Conservation (phyloP, 805 yeast genomes). For the Metschnikowia anglica region DNA sequence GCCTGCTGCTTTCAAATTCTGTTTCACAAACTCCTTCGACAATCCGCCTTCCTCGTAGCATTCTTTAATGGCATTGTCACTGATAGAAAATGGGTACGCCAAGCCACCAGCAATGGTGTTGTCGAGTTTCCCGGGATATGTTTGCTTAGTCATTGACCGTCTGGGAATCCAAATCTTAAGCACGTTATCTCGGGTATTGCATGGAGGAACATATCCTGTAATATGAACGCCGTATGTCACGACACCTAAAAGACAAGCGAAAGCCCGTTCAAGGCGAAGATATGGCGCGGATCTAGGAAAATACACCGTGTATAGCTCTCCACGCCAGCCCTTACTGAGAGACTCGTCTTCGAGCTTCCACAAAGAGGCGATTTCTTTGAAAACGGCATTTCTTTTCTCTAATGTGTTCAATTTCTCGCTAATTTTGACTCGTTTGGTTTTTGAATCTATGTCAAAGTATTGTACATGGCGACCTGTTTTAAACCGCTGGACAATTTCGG, state of each 20-base stretch:
- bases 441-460: conserved; percentile 1
- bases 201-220: conserved; percentile 67
- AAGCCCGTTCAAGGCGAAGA: conserved; percentile 73
- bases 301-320: conserved; percentile 77
- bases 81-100: conserved; percentile 72
- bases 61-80: conserved; percentile 82
- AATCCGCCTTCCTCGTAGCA: conserved; percentile 90
- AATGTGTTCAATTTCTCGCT: conserved; percentile 25
- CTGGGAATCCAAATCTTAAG: conserved; percentile 80
- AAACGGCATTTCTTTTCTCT: conserved; percentile 40
- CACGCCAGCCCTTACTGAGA: conserved; percentile 72
- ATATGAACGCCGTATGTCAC: conserved; percentile 89
- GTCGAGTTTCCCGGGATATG: conserved; percentile 89
- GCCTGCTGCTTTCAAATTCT: conserved; percentile 54
- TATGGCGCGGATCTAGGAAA: conserved; percentile 56
- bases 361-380: conserved; percentile 43
- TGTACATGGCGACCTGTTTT: background rate
- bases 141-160: conserved; percentile 72
- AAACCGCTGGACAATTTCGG: conserved; percentile 26
- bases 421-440: conserved; percentile 4
- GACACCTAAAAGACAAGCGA: conserved; percentile 79
- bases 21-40: conserved; percentile 46
- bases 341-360: conserved; percentile 36
- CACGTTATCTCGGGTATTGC: conserved; percentile 36
- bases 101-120: conserved; percentile 95